Evolutionary conservation across 2,329 filamentous ascomycete genomes (phyloP).

Genomic region (Fusarium redolens): DNA sequence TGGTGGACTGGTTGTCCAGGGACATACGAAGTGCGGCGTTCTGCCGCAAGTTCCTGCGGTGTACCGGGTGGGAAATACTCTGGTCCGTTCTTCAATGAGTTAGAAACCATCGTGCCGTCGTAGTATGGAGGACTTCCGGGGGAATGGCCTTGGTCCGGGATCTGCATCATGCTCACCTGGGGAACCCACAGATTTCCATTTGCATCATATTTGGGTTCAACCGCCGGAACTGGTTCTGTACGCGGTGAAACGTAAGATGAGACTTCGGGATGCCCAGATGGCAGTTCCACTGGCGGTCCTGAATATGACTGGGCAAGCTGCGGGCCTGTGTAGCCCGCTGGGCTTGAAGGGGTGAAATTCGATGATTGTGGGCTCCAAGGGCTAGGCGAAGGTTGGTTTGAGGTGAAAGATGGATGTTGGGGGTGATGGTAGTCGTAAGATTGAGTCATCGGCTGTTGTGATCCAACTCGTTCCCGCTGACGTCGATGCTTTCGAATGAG

Average conservation of each 20-base stretch:
- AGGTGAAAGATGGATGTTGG: constrained; percentile 33
- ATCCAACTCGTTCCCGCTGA: constrained; percentile 21
- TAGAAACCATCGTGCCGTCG: constrained; percentile 25
- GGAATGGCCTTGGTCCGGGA: constrained; percentile 34
- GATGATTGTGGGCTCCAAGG: constrained; percentile 46
- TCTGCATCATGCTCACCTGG: constrained; percentile 49
- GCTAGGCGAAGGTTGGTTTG: constrained; percentile 37
- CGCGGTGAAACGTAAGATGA: constrained; percentile 27
- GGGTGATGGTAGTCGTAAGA: constrained; percentile 41
- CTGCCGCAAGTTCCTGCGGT: constrained; percentile 43
- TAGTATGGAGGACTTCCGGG: constrained; percentile 36
- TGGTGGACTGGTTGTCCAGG: constrained; percentile 31
- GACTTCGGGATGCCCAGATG: constrained; percentile 29
- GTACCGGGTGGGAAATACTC: constrained; percentile 30
- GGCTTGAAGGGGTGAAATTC: constrained; percentile 33
- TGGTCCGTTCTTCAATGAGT: constrained; percentile 33
- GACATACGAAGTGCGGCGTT: constrained; percentile 23
- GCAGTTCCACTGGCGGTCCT: constrained; percentile 46
- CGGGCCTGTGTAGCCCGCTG: constrained; percentile 26
- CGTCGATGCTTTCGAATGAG: constrained; percentile 46
- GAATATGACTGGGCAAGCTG: constrained; percentile 37
- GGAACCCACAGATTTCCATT: constrained; percentile 50
- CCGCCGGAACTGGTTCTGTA: constrained; percentile 17
- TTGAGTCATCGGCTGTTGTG: constrained; percentile 43
- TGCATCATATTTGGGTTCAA: constrained; percentile 47